Evolutionary conservation across 495 filamentous ascomycete genomes (phyloP).

Genomic region (Pseudoneurospora amorphoporcata): DNA sequence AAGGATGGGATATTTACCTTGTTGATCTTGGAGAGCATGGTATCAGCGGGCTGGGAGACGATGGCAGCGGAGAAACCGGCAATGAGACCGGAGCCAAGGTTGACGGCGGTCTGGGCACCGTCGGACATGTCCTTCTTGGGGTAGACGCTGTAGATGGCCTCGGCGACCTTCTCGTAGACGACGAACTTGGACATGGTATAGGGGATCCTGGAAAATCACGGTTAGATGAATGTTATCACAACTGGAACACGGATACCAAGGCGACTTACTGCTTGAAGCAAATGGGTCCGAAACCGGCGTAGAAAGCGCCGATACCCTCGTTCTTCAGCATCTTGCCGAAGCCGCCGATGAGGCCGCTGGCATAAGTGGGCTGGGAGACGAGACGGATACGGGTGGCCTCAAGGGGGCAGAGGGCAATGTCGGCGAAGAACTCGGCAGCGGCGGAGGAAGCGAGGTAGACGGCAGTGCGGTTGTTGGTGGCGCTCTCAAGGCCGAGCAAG

Average conservation of each 20-base stretch:
- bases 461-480: slow-evolving; percentile 74
- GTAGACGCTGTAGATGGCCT: slow-evolving; percentile 58
- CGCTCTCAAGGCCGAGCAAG: slow-evolving; percentile 65
- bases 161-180: slow-evolving; percentile 94
- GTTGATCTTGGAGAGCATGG: slow-evolving; percentile 99
- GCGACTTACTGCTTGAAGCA: slow-evolving; percentile 86
- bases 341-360: slow-evolving; percentile 67
- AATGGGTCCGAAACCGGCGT: slow-evolving; percentile 88
- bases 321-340: slow-evolving; percentile 77
- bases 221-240: slow-evolving; percentile 5
- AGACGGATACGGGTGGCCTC: slow-evolving; percentile 94
- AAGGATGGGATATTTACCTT: slow-evolving; percentile 33
- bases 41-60: slow-evolving; percentile 96
- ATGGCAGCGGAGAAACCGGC: slow-evolving; percentile 96
- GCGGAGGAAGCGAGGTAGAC: slow-evolving; percentile 83
- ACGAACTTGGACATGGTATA: slow-evolving; percentile 99
- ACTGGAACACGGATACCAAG: background rate
- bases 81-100: slow-evolving; percentile 90
- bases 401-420: slow-evolving; percentile 87
- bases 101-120: slow-evolving; percentile 72
- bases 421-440: slow-evolving; percentile 83
- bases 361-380: slow-evolving; percentile 82
- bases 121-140: slow-evolving; percentile 72
- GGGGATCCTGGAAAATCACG: slow-evolving; percentile 56
- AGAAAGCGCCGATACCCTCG: slow-evolving; percentile 84